A percentile compares a stretch with the other conserved stretches of the same genome.
Conservation (phyloP, 2,329 filamentous ascomycete species). For the Ciborinia camelliae region DNA sequence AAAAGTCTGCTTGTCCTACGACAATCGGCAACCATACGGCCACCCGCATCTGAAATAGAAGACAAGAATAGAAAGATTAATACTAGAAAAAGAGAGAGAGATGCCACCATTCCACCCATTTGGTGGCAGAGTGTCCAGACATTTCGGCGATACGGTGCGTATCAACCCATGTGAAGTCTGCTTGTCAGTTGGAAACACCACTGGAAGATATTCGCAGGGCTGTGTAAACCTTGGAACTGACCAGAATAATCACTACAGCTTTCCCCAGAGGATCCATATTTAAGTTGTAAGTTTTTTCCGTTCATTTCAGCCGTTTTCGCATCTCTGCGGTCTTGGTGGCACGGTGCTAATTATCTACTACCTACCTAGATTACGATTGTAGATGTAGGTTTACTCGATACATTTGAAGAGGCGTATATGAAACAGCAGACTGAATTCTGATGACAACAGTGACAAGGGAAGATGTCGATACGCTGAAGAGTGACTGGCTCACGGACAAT, state of each 20-base stretch:
- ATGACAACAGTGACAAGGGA: slow-evolving; percentile 69
- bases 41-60: not conserved
- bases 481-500: slow-evolving; percentile 97
- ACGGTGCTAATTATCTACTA: slow-evolving; percentile 21
- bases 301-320: not conserved
- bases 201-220: not conserved
- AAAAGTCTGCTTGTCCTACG: slow-evolving; percentile 2
- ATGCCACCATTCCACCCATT: slow-evolving; percentile 48
- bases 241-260: slow-evolving; percentile 38
- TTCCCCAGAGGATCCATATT: slow-evolving; percentile 63
- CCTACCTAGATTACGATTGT: slow-evolving; percentile 60
- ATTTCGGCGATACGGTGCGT: slow-evolving; percentile 49
- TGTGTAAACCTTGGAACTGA: not conserved
- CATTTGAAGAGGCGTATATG: not conserved
- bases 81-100: not conserved
- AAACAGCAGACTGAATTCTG: slow-evolving; percentile 23
- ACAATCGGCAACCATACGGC: not conserved
- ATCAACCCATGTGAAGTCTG: not conserved
- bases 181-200: not conserved
- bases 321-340: not conserved
- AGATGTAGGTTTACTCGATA: slow-evolving; percentile 47
- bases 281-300: slow-evolving; percentile 59
- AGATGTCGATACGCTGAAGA: slow-evolving; percentile 81
- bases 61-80: not conserved
- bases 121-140: slow-evolving; percentile 48